Base-by-base conservation (phyloP, 148 eudicot species). In the Euryodendron excelsum region DNA sequence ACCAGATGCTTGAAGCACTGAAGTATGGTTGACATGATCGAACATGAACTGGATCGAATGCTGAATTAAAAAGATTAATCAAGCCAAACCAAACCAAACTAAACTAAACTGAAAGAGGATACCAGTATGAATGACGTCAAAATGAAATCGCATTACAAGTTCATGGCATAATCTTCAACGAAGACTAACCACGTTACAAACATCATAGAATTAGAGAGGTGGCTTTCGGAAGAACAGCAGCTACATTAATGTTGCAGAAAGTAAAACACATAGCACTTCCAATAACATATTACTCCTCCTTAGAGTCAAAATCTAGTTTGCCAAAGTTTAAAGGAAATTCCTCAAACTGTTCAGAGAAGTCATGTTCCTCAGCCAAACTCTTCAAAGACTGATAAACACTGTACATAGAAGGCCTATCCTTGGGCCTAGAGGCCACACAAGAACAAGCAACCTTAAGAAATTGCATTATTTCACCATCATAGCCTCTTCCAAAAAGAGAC, bases 331-430 rank as follows among this genome's bases (percentile, higher is more conserved):
- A 44, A 18, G 97, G 92, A 76, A 89, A 92, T 73, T 90, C 97
- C 74, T 90, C 90, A 45, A 82, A 83, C 18, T 87, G 83, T 52
- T 89, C 94, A 5, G 84, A 76, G 58, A 86, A 76, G 33, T 89
- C 91, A 23, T 87, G 77, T 72, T 84, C 83, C 82, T 83, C 83
- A 37, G 92, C 89, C 85, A 90, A 85, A 78, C 48, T 73, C 83
- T 76, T 86, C 77, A 92, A 39, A 1, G 90, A 74, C 33, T 89
- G 91, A 37, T 87, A 88, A 59, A 86, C 91, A 21, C 86, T 84
- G 78, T 85, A 92, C 91, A 90, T 87, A 33, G 94, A 87, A 68
- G 88, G 90, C 69, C 97, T 85, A 69, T 86, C 92, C 79, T 87
- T 90, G 1, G 97, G 91, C 84, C 88, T 74, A 3, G 94, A 84